Conservation (phyloP, 2,329 filamentous ascomycete genomes). For the Aspergillus sojae region DNA sequence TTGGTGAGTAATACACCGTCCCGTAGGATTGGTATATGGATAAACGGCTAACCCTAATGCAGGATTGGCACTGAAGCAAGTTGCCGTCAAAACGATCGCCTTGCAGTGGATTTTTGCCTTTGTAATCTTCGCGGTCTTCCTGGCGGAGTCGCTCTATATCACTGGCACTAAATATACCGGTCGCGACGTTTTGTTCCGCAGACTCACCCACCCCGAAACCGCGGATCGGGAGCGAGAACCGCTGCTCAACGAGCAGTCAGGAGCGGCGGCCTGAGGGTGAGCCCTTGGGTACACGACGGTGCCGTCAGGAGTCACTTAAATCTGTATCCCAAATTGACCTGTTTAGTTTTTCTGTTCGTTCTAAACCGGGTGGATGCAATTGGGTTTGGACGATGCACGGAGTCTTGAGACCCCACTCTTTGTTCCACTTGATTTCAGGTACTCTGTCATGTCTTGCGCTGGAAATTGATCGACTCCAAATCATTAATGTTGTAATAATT, state of each 20-base stretch:
- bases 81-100: constrained; percentile 71
- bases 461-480: not conserved
- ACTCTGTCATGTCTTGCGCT: not conserved
- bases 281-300: not conserved
- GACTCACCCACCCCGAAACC: constrained; percentile 38
- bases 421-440: not conserved
- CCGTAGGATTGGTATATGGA: not conserved
- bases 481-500: not conserved
- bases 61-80: constrained; percentile 75
- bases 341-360: not conserved
- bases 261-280: constrained; percentile 1
- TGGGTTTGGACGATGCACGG: not conserved
- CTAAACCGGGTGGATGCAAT: not conserved
- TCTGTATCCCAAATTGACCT: not conserved
- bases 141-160: constrained; percentile 63
- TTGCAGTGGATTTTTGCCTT: constrained; percentile 95
- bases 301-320: not conserved
- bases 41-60: not conserved
- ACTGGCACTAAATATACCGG: constrained; percentile 37
- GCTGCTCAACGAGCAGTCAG: constrained; percentile 47
- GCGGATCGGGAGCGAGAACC: constrained; percentile 58
- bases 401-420: not conserved
- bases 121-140: constrained; percentile 74
- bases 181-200: constrained; percentile 40
- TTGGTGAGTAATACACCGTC: constrained; percentile 56